These are phyloP conservation scores for Pueraria montana DNA, from an alignment of 306 rosid genomes.

Conservation along the genomic window DNA sequence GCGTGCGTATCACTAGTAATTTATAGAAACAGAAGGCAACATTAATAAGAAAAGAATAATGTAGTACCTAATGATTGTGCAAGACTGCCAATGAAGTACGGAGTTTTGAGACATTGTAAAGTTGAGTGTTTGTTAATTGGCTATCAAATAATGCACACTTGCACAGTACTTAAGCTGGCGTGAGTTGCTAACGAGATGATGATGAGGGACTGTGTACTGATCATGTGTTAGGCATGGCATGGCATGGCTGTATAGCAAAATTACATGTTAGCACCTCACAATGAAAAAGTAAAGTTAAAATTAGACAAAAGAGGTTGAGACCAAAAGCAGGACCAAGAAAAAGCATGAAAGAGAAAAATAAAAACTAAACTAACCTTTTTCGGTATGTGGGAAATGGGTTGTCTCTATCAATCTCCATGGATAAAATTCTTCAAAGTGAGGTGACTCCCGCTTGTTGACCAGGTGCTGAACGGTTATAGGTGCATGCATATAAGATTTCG, in stretches of 20 bases:
- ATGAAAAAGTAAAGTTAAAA: constrained; percentile 54
- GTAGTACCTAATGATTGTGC: constrained; percentile 60
- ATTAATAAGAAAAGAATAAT: constrained; percentile 41
- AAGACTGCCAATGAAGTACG: constrained; percentile 41
- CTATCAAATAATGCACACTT: constrained; percentile 58
- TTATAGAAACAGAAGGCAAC: constrained; percentile 31
- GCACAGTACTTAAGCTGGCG: constrained; percentile 54
- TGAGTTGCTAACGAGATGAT: constrained; percentile 56
- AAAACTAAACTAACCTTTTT: constrained; percentile 75
- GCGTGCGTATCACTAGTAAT: constrained; percentile 49
- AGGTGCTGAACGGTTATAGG: constrained; percentile 53
- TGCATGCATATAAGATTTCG: constrained; percentile 46
- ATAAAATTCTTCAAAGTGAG: constrained; percentile 61
- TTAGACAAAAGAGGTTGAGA: constrained; percentile 64
- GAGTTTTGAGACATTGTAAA: constrained; percentile 55
- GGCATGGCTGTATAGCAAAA: constrained; percentile 55
- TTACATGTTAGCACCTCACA: constrained; percentile 69
- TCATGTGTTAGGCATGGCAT: constrained; percentile 50
- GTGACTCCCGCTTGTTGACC: constrained; percentile 75
- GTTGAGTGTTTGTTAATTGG: constrained; percentile 60
- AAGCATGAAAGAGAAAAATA: constrained; percentile 46
- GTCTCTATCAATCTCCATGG: constrained; percentile 69
- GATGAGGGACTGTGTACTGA: constrained; percentile 50
- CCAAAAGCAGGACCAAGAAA: constrained; percentile 71
- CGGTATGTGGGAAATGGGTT: constrained; percentile 80